Base-by-base conservation (phyloP, 768 basidiomycete genomes). In the Suillus sp. region DNA sequence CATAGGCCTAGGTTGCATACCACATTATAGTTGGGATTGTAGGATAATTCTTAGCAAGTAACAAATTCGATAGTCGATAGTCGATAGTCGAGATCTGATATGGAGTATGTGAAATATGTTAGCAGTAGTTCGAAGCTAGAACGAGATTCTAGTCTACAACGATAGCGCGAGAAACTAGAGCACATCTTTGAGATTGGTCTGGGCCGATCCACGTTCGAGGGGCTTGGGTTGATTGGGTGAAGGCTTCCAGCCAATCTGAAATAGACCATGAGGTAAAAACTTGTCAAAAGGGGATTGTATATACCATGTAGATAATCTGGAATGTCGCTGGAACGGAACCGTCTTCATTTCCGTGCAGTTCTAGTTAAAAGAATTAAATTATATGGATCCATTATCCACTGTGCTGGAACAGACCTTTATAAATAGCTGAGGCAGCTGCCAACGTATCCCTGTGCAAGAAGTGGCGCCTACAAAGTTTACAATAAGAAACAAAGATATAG, bases 321-420 rank as follows among this genome's bases (percentile, higher is more conserved):
- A 98, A 99, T 7, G 97, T 99, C 18, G 97, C 97, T 3, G 96
- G 92, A 40, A 99, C 81, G 14, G 84, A 83, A 18, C 93, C 93
- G 70, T 95, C 92, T 69, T 89, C 86, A 62, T 88, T 81, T 10
- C 92, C 94, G 73, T 98, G 90, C 59, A 99, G 70, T 64, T 90
- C 96, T 98, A 68, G 27, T 56, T 37, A 27, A 45, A 51, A n/a
- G 20, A 43, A 34, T 67, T 14, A 60, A 38, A 34, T 9, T 25
- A 2, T 35, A 20, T 25, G 27, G 16, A 5, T 30, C 18, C 16
- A 4, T 40, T 1, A 37, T 43, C 25, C 20, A 45, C 13, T 62
- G 42, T 42, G 25, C 18, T 32, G 59, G 59, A 27, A 69, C 74
- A 54, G 43, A 92, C 96, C 93, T 83, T 90, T 86, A 76, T 99